Evolutionary conservation across 345 rosid species (phyloP).

Genomic region (Citrus australasica): DNA sequence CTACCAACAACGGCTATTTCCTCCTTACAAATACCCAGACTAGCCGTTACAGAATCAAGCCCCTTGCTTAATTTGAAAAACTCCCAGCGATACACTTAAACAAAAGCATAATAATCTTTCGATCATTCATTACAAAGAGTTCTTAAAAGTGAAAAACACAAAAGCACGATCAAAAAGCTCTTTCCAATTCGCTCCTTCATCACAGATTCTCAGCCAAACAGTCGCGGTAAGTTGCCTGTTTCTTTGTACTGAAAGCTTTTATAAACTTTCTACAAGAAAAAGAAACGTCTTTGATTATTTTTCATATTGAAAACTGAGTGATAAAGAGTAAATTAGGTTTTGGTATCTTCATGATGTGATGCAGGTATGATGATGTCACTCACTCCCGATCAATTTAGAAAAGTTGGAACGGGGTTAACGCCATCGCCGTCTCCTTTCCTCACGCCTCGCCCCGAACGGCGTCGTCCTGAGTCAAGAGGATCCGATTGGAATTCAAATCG

Average conservation of each 20-base stretch:
- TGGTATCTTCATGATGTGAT: background rate
- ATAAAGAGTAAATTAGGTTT: background rate
- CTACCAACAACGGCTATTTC: conserved; percentile 19
- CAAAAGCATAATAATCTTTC: background rate
- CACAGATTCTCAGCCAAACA: background rate
- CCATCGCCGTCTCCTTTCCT: conserved; percentile 84
- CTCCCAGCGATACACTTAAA: background rate
- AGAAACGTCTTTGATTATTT: background rate
- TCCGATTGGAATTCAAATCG: conserved; percentile 51
- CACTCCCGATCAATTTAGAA: conserved; percentile 66
- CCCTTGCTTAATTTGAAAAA: conserved; percentile 5
- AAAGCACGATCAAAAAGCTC: background rate
- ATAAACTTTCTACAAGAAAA: background rate
- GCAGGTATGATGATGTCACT: conserved; percentile 44
- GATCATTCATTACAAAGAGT: background rate
- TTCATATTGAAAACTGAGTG: background rate
- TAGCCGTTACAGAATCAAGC: conserved; percentile 35
- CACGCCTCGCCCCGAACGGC: conserved; percentile 84
- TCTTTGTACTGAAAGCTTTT: background rate
- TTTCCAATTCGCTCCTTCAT: conserved; percentile 4
- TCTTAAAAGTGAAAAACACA: background rate
- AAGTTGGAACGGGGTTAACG: conserved; percentile 56
- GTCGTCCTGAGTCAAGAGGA: conserved; percentile 53
- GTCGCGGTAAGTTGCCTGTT: background rate
- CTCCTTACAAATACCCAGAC: background rate